phyloP scores from a whole-genome alignment of 768 basidiomycete species.

The Nevesoporus exiguus region DNA sequence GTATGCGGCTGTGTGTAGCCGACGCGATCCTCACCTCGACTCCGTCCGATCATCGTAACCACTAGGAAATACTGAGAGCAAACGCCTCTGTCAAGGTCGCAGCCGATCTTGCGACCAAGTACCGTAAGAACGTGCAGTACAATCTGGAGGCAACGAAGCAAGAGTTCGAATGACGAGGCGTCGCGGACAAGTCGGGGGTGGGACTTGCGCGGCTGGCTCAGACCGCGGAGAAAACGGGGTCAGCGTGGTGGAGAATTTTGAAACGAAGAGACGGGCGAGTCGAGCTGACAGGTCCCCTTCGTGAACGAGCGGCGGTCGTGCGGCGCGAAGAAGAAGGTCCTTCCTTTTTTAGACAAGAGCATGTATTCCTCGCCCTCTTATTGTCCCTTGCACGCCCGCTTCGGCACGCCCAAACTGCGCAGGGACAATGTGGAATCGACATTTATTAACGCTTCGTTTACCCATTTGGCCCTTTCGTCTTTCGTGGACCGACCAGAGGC shows the following conservation, averaged over 20 bases:
- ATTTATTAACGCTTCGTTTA: conserved; percentile 9
- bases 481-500: conserved; percentile 20
- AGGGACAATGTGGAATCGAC: conserved; percentile 6
- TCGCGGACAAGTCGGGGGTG: neutral
- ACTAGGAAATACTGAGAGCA: conserved; percentile 74
- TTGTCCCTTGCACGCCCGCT: neutral
- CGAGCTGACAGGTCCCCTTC: neutral
- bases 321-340: neutral
- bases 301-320: neutral
- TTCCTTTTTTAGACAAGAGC: conserved; percentile 30
- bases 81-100: conserved; percentile 77
- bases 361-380: conserved; percentile 4
- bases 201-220: conserved; percentile 1
- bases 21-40: neutral
- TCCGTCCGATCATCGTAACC: neutral
- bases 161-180: conserved; percentile 10
- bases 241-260: too few species aligned
- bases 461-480: conserved; percentile 13
- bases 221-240: neutral
- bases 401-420: neutral
- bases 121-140: conserved; percentile 90
- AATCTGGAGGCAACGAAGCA: conserved; percentile 73
- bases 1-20: conserved; percentile 13
- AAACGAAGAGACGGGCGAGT: neutral
- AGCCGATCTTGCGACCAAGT: conserved; percentile 81